A percentile compares a stretch with the other conserved stretches of the same genome.
These are phyloP conservation scores for Solanum habrochaites DNA, from an alignment of 257 asterid species.

Conservation along the genomic window DNA sequence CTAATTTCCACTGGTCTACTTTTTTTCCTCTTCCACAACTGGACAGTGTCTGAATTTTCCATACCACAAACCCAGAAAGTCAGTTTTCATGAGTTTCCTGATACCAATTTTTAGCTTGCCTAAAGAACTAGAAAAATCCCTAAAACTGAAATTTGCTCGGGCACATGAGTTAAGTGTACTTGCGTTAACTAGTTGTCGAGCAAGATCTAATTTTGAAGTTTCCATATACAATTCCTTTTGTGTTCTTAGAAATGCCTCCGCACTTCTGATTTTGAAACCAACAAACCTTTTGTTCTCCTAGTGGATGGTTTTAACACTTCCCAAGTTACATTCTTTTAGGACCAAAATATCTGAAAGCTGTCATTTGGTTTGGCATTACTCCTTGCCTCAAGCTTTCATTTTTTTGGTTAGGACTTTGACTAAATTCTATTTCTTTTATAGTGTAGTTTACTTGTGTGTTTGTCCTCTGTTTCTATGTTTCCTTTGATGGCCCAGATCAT, in stretches of 20 bases:
- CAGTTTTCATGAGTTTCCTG: background rate
- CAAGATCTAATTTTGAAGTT: background rate
- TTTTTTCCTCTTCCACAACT: background rate
- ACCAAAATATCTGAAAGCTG: background rate
- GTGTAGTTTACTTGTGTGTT: background rate
- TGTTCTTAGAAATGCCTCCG: background rate
- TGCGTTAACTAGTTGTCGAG: background rate
- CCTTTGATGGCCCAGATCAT: background rate
- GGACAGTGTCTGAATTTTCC: background rate
- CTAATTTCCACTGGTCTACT: background rate
- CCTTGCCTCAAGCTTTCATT: background rate
- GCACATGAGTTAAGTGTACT: background rate
- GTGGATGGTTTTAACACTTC: background rate
- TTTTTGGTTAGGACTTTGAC: background rate
- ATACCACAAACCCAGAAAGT: background rate
- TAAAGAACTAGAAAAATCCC: background rate
- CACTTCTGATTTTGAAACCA: background rate
- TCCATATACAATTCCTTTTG: background rate
- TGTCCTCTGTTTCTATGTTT: background rate
- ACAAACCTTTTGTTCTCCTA: background rate
- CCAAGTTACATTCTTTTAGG: background rate
- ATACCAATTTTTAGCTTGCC: background rate
- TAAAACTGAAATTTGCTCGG: background rate
- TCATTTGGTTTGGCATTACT: background rate
- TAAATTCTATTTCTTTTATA: background rate